These are phyloP conservation scores for Cryptococcus sp. DNA, from an alignment of 1,284 basidiomycete species.

Conservation along the genomic window DNA sequence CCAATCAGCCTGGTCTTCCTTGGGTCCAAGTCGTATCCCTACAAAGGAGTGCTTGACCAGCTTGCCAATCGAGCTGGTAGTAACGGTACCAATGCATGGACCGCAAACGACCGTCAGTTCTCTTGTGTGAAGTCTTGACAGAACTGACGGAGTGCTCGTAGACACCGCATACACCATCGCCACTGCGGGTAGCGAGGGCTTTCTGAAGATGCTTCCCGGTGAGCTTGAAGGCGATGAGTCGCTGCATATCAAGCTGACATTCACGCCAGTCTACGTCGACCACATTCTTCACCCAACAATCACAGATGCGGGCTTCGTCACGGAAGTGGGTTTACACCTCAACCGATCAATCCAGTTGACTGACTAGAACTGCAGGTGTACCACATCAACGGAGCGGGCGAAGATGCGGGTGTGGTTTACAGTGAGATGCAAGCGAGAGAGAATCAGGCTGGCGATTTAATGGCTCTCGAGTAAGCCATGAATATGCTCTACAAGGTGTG, in stretches of 20 bases:
- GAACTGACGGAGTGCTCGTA: constrained; percentile 53
- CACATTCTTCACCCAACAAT: constrained; percentile 97
- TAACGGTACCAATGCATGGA: constrained; percentile 77
- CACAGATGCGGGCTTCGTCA: constrained; percentile 84
- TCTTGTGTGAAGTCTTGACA: constrained; percentile 6
- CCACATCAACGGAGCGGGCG: constrained; percentile 86
- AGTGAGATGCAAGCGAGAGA: constrained; percentile 98
- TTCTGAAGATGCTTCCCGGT: constrained; percentile 83
- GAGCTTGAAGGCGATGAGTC: constrained; percentile 4
- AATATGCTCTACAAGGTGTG: background rate
- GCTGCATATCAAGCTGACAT: background rate
- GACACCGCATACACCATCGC: constrained; percentile 95
- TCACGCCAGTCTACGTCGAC: constrained; percentile 75
- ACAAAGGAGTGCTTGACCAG: constrained; percentile 95
- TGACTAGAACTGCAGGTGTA: constrained; percentile 64
- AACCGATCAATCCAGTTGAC: background rate
- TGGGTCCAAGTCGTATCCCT: constrained; percentile 91
- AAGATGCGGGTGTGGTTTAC: constrained; percentile 95
- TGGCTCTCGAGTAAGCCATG: constrained; percentile 70
- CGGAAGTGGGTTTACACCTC: constrained; percentile 64
- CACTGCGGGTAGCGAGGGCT: constrained; percentile 96
- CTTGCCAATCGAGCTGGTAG: constrained; percentile 97
- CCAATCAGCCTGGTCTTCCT: constrained; percentile 77
- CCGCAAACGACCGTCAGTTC: constrained; percentile 55
- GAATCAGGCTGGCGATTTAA: constrained; percentile 86